Evolutionary conservation across 2,329 filamentous ascomycete species (phyloP), one percentile per base, ranked within the genome.

Genomic region (Colletotrichum salicis): DNA sequence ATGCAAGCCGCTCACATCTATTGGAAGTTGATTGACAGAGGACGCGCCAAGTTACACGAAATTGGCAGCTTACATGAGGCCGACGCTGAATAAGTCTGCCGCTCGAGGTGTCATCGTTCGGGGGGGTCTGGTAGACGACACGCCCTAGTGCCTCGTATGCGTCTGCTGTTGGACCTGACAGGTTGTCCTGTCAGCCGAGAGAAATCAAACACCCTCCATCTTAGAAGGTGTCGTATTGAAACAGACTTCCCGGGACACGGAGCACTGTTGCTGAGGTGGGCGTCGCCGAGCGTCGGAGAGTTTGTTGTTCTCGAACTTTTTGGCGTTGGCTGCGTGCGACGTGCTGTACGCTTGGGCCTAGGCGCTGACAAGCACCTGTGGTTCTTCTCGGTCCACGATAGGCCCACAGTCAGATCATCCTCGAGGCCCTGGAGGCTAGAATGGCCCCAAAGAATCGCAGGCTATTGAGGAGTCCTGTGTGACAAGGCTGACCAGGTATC

Each of bases 141-240:
- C 29, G 22, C 37, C 63, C 55, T 35, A 41, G 29, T 52, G 67
- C 31, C 19, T 55, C 35, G 29, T 64, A 54, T 54, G 54, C 33
- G 59, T 57, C 57, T 58, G 51, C 48, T 61, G 22, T 56, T 61
- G 33, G 24, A 31, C 22, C 27, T 63, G 41, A 60, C 62, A 33
- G 31, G 45, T 45, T 48, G 33, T 56, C 55, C 45, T 29, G 48
- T 15, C 31, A 22, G 31, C 55, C 62, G 33, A 8, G 7, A 48
- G 31, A 59, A 48, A 45, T 22, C 24, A 41, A 41, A 37, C 35
- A 45, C 37, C 31, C 51, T 55, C 56, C 15, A 19, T 35, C 19
- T 64, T 60, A 71, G 10, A 60, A 27, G 29, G 65, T 51, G 54
- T 59, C 19, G 65, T 69, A 64, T 71, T 71, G 69, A 71, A 71